Evolutionary conservation across 192 early-diverging fungal genomes (phyloP).

Genomic region (Podila horticola): DNA sequence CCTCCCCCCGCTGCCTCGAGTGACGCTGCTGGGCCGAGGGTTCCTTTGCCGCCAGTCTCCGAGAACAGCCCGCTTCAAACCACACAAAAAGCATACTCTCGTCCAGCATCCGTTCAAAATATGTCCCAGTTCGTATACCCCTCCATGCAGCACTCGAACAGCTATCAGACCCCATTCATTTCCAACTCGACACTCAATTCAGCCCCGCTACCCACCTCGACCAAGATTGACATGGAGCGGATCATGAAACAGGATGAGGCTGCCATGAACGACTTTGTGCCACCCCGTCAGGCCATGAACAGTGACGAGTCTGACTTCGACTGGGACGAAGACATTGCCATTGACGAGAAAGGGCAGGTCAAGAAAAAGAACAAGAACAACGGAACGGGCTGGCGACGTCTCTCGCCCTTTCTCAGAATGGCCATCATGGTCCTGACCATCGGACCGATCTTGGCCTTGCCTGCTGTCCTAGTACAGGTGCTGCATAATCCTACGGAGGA

Average conservation of each 20-base stretch:
- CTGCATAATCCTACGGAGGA: not conserved
- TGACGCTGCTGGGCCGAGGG: not conserved
- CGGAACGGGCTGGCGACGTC: conserved; percentile 11
- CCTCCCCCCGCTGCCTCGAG: not conserved
- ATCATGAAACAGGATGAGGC: conserved; percentile 48
- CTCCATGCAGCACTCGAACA: conserved; percentile 3
- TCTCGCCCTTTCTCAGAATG: conserved; percentile 42
- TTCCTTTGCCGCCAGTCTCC: conserved; percentile 24
- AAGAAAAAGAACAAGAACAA: conserved; percentile 2
- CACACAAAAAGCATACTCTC: conserved; percentile 7
- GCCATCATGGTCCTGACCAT: conserved; percentile 28
- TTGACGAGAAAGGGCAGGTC: conserved; percentile 22
- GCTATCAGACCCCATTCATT: not conserved
- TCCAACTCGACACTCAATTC: conserved; percentile 1
- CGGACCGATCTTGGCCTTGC: conserved; percentile 31
- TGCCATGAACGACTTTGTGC: conserved; percentile 52
- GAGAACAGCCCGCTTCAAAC: conserved; percentile 27
- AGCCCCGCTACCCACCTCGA: conserved; percentile 12
- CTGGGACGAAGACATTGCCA: conserved; percentile 45
- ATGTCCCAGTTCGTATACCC: conserved; percentile 17
- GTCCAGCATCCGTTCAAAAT: conserved; percentile 22
- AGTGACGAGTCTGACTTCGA: conserved; percentile 53
- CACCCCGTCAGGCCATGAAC: conserved; percentile 50
- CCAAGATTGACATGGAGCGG: conserved; percentile 48
- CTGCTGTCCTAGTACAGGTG: conserved; percentile 17